Percentiles rank a stretch among this genome's conserved stretches.
These are phyloP conservation scores for Botryosphaeria dothidea DNA, from an alignment of 2,329 filamentous ascomycete species.

Conservation along the genomic window DNA sequence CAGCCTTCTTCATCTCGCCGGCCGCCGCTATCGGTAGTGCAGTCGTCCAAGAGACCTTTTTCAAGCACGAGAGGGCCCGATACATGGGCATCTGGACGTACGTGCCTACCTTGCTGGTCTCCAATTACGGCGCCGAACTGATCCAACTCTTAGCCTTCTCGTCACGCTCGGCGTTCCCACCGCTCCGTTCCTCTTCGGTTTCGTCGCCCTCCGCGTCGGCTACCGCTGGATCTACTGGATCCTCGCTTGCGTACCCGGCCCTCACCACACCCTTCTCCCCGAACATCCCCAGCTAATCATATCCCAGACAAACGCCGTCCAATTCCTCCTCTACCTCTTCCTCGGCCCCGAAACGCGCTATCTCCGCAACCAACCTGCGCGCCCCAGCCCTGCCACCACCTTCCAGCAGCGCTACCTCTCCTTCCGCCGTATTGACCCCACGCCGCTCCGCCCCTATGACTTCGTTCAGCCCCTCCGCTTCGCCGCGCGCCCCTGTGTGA, in stretches of 20 bases:
- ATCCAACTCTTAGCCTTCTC: conserved; percentile 34
- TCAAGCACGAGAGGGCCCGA: conserved; percentile 54
- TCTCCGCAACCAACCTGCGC: conserved; percentile 36
- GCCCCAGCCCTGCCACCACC: conserved; percentile 29
- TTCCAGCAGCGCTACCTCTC: conserved; percentile 46
- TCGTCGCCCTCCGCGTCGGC: conserved; percentile 53
- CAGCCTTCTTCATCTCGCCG: conserved; percentile 58
- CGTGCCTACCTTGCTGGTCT: background rate
- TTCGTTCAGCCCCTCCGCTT: conserved; percentile 56
- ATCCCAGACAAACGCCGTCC: conserved; percentile 55
- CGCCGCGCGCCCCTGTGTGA: conserved; percentile 47
- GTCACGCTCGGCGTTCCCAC: conserved; percentile 51
- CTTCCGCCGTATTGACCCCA: conserved; percentile 53
- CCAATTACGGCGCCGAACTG: background rate
- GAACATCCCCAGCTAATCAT: conserved; percentile 5
- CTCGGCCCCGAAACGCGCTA: conserved; percentile 59
- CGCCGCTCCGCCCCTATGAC: conserved; percentile 49
- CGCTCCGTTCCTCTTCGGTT: conserved; percentile 41
- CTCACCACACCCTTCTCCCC: too few relatives aligned
- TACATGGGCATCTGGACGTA: conserved; percentile 61
- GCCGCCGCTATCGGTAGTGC: conserved; percentile 57
- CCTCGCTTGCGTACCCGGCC: conserved; percentile 48
- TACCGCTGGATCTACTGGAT: conserved; percentile 64
- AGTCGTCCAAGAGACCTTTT: conserved; percentile 60
- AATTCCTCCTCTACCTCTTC: conserved; percentile 59